Evolutionary conservation across 1,284 basidiomycete genomes (phyloP).

Genomic region (Papiliotrema fonsecae): DNA sequence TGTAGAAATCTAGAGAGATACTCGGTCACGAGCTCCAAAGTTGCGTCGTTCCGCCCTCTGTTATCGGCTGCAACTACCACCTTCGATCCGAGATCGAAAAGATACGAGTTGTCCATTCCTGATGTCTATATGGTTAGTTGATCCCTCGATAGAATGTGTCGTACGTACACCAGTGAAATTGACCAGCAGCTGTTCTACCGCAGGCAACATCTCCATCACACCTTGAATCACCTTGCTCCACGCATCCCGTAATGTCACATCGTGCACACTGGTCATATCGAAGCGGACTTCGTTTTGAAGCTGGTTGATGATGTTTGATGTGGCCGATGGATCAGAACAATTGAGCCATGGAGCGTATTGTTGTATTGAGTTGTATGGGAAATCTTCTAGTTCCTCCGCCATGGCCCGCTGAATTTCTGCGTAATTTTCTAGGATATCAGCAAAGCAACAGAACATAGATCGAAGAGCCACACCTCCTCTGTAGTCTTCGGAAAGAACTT

Average conservation of each 20-base stretch:
- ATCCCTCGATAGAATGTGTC: neutral
- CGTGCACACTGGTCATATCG: conserved; percentile 54
- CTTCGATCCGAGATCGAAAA: conserved; percentile 82
- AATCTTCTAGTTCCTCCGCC: conserved; percentile 72
- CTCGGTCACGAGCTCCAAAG: conserved; percentile 84
- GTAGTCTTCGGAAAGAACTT: conserved; percentile 87
- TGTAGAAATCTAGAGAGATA: conserved; percentile 83
- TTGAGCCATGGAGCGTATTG: conserved; percentile 24
- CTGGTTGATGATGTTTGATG: conserved; percentile 35
- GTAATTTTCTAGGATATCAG: conserved; percentile 67
- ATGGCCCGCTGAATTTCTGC: conserved; percentile 79
- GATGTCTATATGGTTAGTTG: conserved; percentile 59
- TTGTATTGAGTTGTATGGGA: conserved; percentile 48
- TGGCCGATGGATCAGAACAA: conserved; percentile 32
- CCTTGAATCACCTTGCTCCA: conserved; percentile 53
- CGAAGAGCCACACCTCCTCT: conserved; percentile 63
- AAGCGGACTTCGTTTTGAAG: conserved; percentile 48
- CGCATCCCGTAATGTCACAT: conserved; percentile 53
- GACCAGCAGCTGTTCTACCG: conserved; percentile 50
- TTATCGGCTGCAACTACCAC: conserved; percentile 85
- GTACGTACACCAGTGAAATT: conserved; percentile 48
- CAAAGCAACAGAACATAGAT: neutral
- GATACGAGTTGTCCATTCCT: conserved; percentile 83
- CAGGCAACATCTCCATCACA: conserved; percentile 50
- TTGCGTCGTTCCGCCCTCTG: conserved; percentile 57